Evolutionary conservation across 2,329 filamentous ascomycete species (phyloP).

Genomic region (Fusarium goolgardi): DNA sequence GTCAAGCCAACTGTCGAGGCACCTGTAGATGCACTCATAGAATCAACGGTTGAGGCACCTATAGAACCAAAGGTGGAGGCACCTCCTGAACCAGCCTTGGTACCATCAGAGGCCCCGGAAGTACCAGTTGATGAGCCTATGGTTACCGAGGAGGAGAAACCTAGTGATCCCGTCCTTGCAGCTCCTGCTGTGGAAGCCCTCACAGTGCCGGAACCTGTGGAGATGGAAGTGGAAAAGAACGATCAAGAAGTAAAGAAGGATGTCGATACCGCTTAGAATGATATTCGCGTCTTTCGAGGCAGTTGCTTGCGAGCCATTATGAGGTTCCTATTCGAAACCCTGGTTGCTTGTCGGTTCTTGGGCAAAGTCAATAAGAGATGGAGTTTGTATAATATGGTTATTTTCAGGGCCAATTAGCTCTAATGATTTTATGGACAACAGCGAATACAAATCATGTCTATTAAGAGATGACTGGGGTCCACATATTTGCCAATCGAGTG

Average conservation of each 20-base stretch:
- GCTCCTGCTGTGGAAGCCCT: slow-evolving; percentile 5
- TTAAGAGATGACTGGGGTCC: not conserved
- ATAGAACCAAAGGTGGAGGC: slow-evolving; percentile 5
- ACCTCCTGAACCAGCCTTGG: slow-evolving; percentile 20
- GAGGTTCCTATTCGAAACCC: no score
- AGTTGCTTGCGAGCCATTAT: not conserved
- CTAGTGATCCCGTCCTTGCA: slow-evolving; percentile 28
- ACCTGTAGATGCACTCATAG: not conserved
- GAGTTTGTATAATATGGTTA: slow-evolving; percentile 38
- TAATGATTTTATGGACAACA: slow-evolving; percentile 33
- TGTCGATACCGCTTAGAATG: not conserved
- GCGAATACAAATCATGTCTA: slow-evolving; percentile 17
- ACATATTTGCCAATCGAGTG: not conserved
- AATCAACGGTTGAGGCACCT: not conserved
- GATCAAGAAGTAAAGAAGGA: slow-evolving; percentile 20
- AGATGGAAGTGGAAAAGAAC: slow-evolving; percentile 15
- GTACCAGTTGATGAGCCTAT: slow-evolving; percentile 12
- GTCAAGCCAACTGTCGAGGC: not conserved
- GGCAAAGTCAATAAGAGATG: slow-evolving; percentile 10
- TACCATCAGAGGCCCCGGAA: slow-evolving; percentile 20
- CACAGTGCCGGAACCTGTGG: slow-evolving; percentile 1
- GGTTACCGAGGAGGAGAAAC: slow-evolving; percentile 14
- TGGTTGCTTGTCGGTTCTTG: not conserved
- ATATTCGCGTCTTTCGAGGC: not conserved
- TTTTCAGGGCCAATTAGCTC: slow-evolving; percentile 6